Evolutionary conservation across 164 flowering plant genomes (phyloP).

Genomic region (Kingdonia uniflora): DNA sequence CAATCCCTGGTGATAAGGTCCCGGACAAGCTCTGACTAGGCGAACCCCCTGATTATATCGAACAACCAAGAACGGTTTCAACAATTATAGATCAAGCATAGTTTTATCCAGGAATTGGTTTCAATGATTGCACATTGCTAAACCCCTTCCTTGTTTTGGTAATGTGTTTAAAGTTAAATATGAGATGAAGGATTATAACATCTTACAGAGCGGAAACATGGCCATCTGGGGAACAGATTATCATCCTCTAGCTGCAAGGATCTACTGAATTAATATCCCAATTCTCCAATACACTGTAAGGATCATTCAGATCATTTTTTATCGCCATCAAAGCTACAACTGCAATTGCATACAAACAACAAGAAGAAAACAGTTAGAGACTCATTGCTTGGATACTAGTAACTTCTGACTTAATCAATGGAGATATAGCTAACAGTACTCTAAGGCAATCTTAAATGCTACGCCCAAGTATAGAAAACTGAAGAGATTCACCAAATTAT

Average conservation of each 20-base stretch:
- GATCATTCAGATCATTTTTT: constrained; percentile 58
- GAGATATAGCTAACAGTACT: too few species aligned
- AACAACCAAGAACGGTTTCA: neutral
- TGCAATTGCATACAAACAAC: constrained; percentile 19
- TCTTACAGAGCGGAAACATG: constrained; percentile 81
- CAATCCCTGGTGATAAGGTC: constrained; percentile 63
- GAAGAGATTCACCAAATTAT: too few species aligned
- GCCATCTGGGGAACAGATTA: constrained; percentile 75
- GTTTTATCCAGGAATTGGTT: constrained; percentile 3
- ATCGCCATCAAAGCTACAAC: constrained; percentile 84
- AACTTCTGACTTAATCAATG: too few species aligned
- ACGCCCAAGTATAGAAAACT: too few species aligned
- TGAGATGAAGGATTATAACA: neutral
- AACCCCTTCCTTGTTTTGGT: too few species aligned
- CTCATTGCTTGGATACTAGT: too few species aligned
- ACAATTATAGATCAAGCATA: neutral
- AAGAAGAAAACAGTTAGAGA: too few species aligned
- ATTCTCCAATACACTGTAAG: constrained; percentile 74
- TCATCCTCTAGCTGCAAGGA: constrained; percentile 99
- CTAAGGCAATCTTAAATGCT: too few species aligned
- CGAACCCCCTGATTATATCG: constrained; percentile 49
- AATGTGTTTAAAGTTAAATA: neutral
- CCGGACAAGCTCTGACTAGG: constrained; percentile 88
- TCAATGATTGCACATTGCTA: neutral
- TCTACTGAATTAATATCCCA: constrained; percentile 95